Base-by-base conservation (phyloP, 2,329 filamentous ascomycete species). In the Exophiala alcalophila region DNA sequence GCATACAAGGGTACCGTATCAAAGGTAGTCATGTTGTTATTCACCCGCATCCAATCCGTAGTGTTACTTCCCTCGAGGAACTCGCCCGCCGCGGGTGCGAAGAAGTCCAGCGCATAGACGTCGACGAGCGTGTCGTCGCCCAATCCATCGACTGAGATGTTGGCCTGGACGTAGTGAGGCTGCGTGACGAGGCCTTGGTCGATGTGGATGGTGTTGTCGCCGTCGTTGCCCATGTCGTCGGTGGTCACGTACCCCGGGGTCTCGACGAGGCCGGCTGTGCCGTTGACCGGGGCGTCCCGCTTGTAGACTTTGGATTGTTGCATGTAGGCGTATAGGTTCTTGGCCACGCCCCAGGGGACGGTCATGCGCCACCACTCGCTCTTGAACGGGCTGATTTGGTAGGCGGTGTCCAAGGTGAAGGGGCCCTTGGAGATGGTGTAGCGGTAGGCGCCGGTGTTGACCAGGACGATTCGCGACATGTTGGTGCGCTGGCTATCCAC, bases 361-460 rank as follows among this genome's bases (percentile, higher is more conserved):
- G 61, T 57, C 38, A 62, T 58, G 42, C 49, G 61, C 16, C 57
- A 47, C 52, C 59, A 63, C 23, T 49, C 39, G 41, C 62, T 58
- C 9, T 52, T 45, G 49, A 60, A 64, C 0, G 61, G 61, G 24
- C 49, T 53, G 5, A 40, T 47, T 24, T 54, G 50, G 31, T 53
- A 56, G 2, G 59, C 56, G 41, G 63, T 61, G 33, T 62, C 61
- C 11, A 57, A 71, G 0, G 78, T 81, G 56, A 83, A 83, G 0
- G 77, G 76, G 0, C 80, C 80, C 59, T 82, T 70, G 47, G 76
- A 69, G 9, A 84, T 61, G 52, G 83, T 79, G 54, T 81, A 83
- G 2, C 79, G 74, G 16, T 83, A 69, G 21, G 68, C 69, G 18
- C 78, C 79, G 0, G 77, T 80, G 60, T 83, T 83, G 47, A 72